Evolutionary conservation across 352 stramenopile genomes (phyloP), one percentile per base, ranked within the genome.

Genomic region (Phytophthora kernoviae): DNA sequence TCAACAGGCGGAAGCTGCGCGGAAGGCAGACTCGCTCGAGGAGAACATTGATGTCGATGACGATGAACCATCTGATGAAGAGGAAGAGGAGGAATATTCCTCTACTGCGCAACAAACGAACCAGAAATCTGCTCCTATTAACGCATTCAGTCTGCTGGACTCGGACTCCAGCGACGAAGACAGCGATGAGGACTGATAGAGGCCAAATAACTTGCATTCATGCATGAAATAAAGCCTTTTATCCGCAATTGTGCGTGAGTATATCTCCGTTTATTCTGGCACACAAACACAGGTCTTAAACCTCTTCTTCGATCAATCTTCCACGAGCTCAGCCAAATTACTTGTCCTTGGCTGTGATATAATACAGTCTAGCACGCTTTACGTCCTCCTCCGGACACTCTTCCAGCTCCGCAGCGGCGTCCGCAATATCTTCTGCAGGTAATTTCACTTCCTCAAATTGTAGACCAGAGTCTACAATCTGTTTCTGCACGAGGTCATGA

Each of bases 91-190:
- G 11, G 62, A 62, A 6, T 62, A 88, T 40, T 17, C 44, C 17
- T 14, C 39, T 6, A 44, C 51, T 9, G 10, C 21, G 11, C 27
- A 17, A 36, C 44, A 62, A 43, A 68, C 42, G 26, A 63, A 49
- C 1, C 49, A 68, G n/a, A 42, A 55, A 2, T 43, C 52, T 32
- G 68, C 79, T 15, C 76, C 90, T 46, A 82, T 96, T 44, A 78
- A 91, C 54, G 88, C 89, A 6, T 91, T 97, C 57, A 76, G 78
- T 41, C 61, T 94, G 18, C 62, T 98, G 17, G 86, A 97, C 61
- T 79, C 74, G 15, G 91, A 91, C 55, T 96, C 93, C 43, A 97
- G 94, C 65, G 89, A 97, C 57, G 75, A 87, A 47, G 73, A 77
- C 17, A 78, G 69, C 48, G 61, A 75, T 21, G 66, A 75, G 14